Evolutionary conservation across 1,284 basidiomycete species (phyloP), one percentile per base, ranked within the genome.

Genomic region (Sanguinoderma infundibulare): DNA sequence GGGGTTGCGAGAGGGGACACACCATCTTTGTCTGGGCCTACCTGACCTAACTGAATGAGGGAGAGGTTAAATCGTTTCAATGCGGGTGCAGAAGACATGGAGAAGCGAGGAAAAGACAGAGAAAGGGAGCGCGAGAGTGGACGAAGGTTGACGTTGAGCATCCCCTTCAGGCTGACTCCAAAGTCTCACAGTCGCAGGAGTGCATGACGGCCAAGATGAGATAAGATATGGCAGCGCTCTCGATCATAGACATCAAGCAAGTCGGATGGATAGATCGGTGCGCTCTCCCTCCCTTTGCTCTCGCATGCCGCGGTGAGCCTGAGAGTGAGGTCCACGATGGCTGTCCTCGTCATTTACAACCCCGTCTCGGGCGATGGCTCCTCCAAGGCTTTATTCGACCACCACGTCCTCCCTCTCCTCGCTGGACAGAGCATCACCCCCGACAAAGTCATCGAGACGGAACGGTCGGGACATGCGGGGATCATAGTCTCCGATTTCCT

Each of bases 31-130:
- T 88, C 84, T 0, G 83, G 68, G 22, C 85, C 82, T 26, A 93
- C 79, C 57, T 81, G 81, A 20, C 92, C 92, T 10, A 98, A 84
- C 74, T 98, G 96, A 58, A 97, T 86, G 55, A 98, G 82, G 0
- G 95, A 93, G 58, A 98, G 83, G 28, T 83, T 90, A 77, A 98
- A 97, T 3, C 87, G 83, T 69, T 86, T 89, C 74, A 92, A 81
- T 1, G 72, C 55, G 2, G 84, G 83, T 0, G 73, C 60, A n/a
- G 73, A 62, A 47, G 73, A 73, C 59, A 71, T 70, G 15, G 22
- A 38, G 3, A 52, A 40, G 6, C 24, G 30, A 51, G 57, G 20
- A 34, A 59, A 24, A n/a, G 52, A 53, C 6, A 49, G 52, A 14
- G 57, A 12, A 15, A 35, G 40, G 12, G 51, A 22, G n/a, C 46